Evolutionary conservation across 441 rosid genomes (phyloP).

Genomic region (Pelargonium cotyledonis): DNA sequence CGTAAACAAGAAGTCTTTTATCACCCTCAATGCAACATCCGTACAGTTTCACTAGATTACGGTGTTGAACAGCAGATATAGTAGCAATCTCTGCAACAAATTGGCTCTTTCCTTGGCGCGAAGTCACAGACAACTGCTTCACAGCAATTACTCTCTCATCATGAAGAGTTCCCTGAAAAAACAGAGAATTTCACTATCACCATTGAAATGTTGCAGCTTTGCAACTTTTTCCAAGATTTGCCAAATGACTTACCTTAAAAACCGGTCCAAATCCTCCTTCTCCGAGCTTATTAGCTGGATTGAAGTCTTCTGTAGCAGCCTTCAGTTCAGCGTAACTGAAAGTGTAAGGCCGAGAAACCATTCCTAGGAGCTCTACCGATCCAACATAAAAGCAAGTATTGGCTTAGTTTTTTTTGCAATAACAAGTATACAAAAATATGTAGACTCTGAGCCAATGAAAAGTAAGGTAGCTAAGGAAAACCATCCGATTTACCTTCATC

Average conservation of each 20-base stretch:
- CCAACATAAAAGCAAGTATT: conserved; percentile 19
- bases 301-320: conserved; percentile 56
- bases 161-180: conserved; percentile 32
- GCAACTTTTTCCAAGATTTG: background rate
- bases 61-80: conserved; percentile 62
- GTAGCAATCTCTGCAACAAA: conserved; percentile 52
- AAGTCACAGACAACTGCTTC: conserved; percentile 43
- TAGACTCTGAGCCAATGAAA: too few relatives aligned
- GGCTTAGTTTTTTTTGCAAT: background rate
- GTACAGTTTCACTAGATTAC: conserved; percentile 58
- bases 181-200: too few relatives aligned
- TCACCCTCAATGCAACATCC: conserved; percentile 61
- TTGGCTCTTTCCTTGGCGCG: conserved; percentile 47
- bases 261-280: conserved; percentile 80
- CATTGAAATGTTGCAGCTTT: too few relatives aligned
- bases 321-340: conserved; percentile 52
- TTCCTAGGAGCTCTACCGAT: conserved; percentile 34
- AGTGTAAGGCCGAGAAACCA: conserved; percentile 51
- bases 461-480: background rate
- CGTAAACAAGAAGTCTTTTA: conserved; percentile 55
- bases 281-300: conserved; percentile 53
- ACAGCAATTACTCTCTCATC: conserved; percentile 51
- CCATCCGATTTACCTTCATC: conserved; percentile 36
- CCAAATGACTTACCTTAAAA: conserved; percentile 32
- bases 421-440: too few relatives aligned